Evolutionary conservation across 164 flowering plant genomes (phyloP).

Genomic region (Warburgia ugandensis): DNA sequence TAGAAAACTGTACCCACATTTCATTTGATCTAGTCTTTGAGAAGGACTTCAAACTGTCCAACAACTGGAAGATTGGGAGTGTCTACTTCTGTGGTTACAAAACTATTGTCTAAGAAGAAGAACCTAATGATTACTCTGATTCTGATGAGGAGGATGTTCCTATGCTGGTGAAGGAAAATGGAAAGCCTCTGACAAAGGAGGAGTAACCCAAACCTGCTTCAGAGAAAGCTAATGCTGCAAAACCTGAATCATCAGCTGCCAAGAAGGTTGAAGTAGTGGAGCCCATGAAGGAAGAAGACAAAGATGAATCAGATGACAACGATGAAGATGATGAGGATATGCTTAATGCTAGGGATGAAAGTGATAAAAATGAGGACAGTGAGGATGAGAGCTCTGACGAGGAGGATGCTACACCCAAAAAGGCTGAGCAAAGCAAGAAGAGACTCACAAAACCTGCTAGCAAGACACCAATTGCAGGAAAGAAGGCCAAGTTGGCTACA

Average conservation of each 20-base stretch:
- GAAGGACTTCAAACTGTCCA: conserved; percentile 75
- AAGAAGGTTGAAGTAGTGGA: conserved; percentile 27
- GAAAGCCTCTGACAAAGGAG: conserved; percentile 21
- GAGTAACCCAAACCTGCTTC: conserved; percentile 18
- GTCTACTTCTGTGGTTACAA: conserved; percentile 61
- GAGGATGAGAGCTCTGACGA: conserved; percentile 25
- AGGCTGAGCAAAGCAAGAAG: conserved; percentile 35
- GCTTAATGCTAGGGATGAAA: conserved; percentile 11
- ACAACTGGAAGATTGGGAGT: conserved; percentile 70
- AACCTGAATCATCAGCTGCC: conserved; percentile 13
- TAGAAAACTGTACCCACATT: conserved; percentile 41
- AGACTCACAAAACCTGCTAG: conserved; percentile 40
- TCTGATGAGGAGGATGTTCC: conserved; percentile 28
- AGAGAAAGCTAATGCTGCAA: conserved; percentile 15
- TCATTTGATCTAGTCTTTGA: conserved; percentile 60
- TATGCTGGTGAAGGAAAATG: conserved; percentile 22
- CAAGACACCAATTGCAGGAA: conserved; percentile 41
- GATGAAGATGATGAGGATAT: conserved; percentile 21
- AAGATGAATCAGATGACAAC: conserved; percentile 20
- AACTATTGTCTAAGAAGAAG: conserved; percentile 14
- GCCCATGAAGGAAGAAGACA: conserved; percentile 21
- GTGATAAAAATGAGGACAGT: conserved; percentile 23
- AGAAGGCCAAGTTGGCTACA: conserved; percentile 59
- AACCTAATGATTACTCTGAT: conserved; percentile 16
- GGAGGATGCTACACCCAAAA: too few relatives aligned